Base-by-base conservation (phyloP, 2,329 filamentous ascomycete species). In the Fulvia fulva region DNA sequence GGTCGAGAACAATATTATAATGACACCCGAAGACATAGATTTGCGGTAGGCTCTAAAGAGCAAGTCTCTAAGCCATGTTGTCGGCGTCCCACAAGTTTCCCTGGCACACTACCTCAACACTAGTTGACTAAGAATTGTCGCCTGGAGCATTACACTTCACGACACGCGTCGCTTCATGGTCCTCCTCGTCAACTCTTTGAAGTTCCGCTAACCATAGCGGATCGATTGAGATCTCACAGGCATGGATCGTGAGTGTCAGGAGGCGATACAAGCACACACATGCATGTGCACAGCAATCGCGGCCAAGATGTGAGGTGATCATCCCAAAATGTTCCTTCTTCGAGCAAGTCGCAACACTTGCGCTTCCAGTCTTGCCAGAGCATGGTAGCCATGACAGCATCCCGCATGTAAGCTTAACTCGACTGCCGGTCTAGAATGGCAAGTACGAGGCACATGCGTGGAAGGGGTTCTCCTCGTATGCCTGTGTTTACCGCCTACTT, bases 311-410 rank as follows among this genome's bases (percentile, higher is more conserved):
- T 41, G 37, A 41, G 19, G 16, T 41, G 37, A 41, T 41, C 37
- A 41, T n/a, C 37, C 37, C 19, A 7, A 3, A 41, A 16, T 19
- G 14, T 41, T 41, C 37, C 37, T 41, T 41, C 37, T 41, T n/a
- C 14, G 8, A 30, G 28, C 6, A 30, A 11, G 28, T 6, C 8
- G 28, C 28, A 32, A 32, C 28, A 32, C 28, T 32, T 32, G 37
- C 16, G 8, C 30, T 14, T 41, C 34, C 6, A 14, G 12, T 41
- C 37, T 14, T 41, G 16, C 37, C 14, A 26, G 25, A 12, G 16
- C 21, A 47, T 26, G 47, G 47, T 50, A 50, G 47, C 23, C 47
- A 50, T 50, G 47, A 50, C 47, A 28, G 23, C 47, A 50, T 50
- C 26, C 47, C 19, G 47, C 47, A 50, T 49, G 44, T n/a, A 25